Percentiles rank a stretch among this genome's conserved stretches.
These are phyloP conservation scores for Fonsecaea monophora DNA, from an alignment of 2,329 filamentous ascomycete genomes.

Conservation along the genomic window DNA sequence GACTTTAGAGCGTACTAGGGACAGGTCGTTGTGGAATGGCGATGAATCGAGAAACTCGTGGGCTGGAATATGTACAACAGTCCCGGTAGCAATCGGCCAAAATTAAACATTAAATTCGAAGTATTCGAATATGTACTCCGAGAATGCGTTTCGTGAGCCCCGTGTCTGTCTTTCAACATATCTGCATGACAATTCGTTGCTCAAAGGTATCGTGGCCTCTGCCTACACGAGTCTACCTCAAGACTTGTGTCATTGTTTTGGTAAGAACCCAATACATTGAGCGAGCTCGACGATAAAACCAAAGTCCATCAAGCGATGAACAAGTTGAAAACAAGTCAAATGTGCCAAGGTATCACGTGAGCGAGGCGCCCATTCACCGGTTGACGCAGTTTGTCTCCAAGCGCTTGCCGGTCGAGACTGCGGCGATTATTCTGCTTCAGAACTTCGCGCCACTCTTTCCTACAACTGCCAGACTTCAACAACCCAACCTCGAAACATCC, in stretches of 20 bases:
- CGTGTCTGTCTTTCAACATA: no score
- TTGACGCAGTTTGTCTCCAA: no score
- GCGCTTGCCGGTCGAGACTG: conserved; percentile 6
- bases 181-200: no score
- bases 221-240: no score
- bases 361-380: neutral
- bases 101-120: no score
- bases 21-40: neutral
- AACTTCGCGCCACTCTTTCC: neutral
- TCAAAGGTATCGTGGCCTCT: no score
- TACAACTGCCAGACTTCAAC: neutral
- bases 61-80: no score
- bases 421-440: conserved; percentile 5
- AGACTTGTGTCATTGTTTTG: no score
- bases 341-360: conserved; percentile 1
- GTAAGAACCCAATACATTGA: no score
- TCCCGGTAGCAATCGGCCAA: neutral
- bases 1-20: neutral
- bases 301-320: neutral
- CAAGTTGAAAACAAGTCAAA: neutral
- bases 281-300: neutral
- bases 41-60: neutral
- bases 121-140: no score
- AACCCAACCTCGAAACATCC: neutral
- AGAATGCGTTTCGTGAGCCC: no score